phyloP scores from a whole-genome alignment of 2,329 filamentous ascomycete species.

The Chrysoporthe deuterocubensis region DNA sequence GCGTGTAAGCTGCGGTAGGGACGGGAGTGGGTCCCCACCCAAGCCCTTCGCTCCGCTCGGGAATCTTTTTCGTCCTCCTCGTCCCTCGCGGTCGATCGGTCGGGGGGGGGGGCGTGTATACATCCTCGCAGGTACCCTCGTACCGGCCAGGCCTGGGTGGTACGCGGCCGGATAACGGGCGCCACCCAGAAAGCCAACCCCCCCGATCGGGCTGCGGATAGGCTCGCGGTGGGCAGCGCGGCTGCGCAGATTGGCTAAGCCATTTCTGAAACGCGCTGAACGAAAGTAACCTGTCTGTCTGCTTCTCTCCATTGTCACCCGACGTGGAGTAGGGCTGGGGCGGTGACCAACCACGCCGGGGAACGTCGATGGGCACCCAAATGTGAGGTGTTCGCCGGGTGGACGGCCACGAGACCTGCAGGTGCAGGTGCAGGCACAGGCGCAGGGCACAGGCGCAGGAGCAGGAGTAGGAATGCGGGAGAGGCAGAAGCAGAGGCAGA shows the following conservation, averaged over 20 bases:
- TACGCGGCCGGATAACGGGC: slow-evolving; percentile 19
- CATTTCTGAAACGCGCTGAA: slow-evolving; percentile 28
- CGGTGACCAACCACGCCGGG: slow-evolving; percentile 22
- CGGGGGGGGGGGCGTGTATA: no score
- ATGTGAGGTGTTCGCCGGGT: slow-evolving; percentile 23
- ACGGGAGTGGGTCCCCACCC: slow-evolving; percentile 19
- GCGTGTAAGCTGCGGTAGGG: slow-evolving; percentile 22
- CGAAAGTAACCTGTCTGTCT: slow-evolving; percentile 21
- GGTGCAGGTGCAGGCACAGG: neutral
- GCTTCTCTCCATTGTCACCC: slow-evolving; percentile 21
- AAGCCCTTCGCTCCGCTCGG: neutral
- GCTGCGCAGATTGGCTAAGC: slow-evolving; percentile 26
- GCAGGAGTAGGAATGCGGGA: neutral
- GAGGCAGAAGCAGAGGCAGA: neutral
- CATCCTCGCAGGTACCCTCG: neutral
- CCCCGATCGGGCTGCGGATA: no score
- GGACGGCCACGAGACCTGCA: slow-evolving; percentile 23
- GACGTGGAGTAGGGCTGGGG: slow-evolving; percentile 22
- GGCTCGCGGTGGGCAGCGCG: slow-evolving; percentile 20
- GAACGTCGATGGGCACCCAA: slow-evolving; percentile 13
- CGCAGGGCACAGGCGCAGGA: neutral
- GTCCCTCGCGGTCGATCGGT: neutral
- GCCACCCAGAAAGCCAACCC: slow-evolving; percentile 16
- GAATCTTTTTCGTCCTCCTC: neutral
- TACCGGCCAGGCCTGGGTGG: neutral